Base-by-base conservation (phyloP, 805 yeast genomes). In the Yamadazyma insecticola region DNA sequence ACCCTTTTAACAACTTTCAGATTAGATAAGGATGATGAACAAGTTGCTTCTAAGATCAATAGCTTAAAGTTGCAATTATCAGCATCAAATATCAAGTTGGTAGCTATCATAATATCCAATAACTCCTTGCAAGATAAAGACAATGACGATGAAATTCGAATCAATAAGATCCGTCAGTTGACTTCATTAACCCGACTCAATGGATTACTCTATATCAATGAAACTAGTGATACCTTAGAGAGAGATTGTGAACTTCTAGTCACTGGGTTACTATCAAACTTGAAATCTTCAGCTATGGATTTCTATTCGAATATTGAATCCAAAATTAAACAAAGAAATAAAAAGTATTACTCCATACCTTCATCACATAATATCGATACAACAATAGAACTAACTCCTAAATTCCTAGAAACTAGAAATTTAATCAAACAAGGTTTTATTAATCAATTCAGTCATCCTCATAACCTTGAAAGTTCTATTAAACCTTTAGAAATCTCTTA, bases 311-410 rank as follows among this genome's bases (percentile, higher is more conserved):
- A 35, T 6, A 53, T 60, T 4, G 67, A 61, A 31, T 25, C 37
- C 32, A 51, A 46, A 20, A 54, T 65, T 18, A 56, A 52, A 30
- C 63, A 57, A 30, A 38, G 72, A 6, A 33, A 45, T 32, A 52
- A 47, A 18, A 65, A 65, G 37, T 65, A 61, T 43, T 65, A 65
- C 37, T 37, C 60, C 1, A 43, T 50, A 19, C 69, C 69, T 2
- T 38, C 54, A 5, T 36, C 50, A 5, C 26, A 40, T n/a, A 29
- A 37, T n/a, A 33, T 51, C 6, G 54, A 51, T 21, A 58, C 67
- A 0, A 35, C 40, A 4, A 40, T 65, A 7, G 53, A 48, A 24
- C 36, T 65, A 10, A 45, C 61, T 2, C 72, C 72, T 2, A 48
- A 46, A 32, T 57, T 59, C 26, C 44, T 65, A 9, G 70, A 62